phyloP scores from a whole-genome alignment of 2,329 filamentous ascomycete species.

The Venturia carpophila region DNA sequence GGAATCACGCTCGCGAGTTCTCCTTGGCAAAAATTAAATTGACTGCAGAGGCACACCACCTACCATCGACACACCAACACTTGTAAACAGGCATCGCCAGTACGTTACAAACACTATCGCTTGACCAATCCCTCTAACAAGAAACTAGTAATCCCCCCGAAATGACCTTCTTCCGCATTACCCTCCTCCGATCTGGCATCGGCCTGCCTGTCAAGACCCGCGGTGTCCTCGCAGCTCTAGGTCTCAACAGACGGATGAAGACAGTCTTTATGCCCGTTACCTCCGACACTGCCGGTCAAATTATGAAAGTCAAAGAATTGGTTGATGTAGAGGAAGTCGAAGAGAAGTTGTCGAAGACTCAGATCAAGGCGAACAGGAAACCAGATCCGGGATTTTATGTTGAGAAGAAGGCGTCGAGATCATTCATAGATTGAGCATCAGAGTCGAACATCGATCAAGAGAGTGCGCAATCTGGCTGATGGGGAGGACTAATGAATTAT shows the following conservation, averaged over 20 bases:
- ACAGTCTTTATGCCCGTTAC: conserved; percentile 85
- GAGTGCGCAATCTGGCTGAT: background rate
- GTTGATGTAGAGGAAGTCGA: conserved; percentile 76
- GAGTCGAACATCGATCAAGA: background rate
- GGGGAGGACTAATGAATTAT: background rate
- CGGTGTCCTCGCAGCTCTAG: conserved; percentile 76
- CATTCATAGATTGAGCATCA: background rate
- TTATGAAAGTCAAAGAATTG: conserved; percentile 90
- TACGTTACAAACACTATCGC: background rate
- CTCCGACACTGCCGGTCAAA: conserved; percentile 75
- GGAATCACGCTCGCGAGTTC: background rate
- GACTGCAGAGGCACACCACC: background rate
- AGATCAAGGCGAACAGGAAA: conserved; percentile 63
- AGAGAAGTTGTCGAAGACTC: conserved; percentile 50
- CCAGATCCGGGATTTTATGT: conserved; percentile 76
- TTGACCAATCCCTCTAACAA: background rate
- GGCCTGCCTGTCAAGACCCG: conserved; percentile 69
- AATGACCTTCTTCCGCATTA: conserved; percentile 85
- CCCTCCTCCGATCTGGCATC: conserved; percentile 81
- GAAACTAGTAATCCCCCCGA: background rate
- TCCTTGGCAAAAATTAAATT: conserved; percentile 3
- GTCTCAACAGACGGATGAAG: conserved; percentile 73
- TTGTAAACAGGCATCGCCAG: background rate
- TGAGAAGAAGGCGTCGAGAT: conserved; percentile 43
- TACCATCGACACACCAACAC: background rate